Percentiles rank a stretch among this genome's conserved stretches.
These are phyloP conservation scores for Dictyostelium brefeldianum DNA, from an alignment of 78 protist species.

Conservation along the genomic window DNA sequence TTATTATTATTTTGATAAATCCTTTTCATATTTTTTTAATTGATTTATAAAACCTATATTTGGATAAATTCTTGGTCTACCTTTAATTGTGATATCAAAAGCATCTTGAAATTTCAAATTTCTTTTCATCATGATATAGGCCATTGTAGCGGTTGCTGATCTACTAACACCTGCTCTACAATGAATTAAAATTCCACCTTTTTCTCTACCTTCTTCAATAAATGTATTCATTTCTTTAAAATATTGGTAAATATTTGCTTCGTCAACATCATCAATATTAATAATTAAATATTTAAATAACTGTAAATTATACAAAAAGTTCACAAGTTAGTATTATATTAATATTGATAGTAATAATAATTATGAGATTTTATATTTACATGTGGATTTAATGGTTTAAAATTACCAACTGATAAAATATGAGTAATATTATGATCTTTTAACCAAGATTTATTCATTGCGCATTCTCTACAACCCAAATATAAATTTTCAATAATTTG, in stretches of 20 bases:
- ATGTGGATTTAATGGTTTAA: constrained; percentile 62
- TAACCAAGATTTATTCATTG: constrained; percentile 43
- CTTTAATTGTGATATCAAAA: constrained; percentile 12
- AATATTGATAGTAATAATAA: neutral
- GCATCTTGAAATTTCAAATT: constrained; percentile 39
- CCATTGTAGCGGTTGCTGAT: constrained; percentile 60
- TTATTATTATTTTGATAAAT: neutral
- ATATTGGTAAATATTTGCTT: constrained; percentile 34
- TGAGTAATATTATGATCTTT: constrained; percentile 60
- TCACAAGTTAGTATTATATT: no score
- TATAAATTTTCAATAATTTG: constrained; percentile 52
- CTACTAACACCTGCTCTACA: constrained; percentile 78
- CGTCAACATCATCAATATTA: constrained; percentile 68
- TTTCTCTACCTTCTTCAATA: constrained; percentile 62
- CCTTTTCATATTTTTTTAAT: constrained; percentile 53
- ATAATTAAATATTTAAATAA: constrained; percentile 48
- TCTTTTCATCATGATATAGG: constrained; percentile 49
- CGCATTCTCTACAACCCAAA: constrained; percentile 68
- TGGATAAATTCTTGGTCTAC: constrained; percentile 78
- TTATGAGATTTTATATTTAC: neutral
- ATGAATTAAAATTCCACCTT: constrained; percentile 60
- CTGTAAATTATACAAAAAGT: no score
- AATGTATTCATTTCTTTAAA: constrained; percentile 53
- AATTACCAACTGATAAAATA: constrained; percentile 61
- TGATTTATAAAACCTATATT: constrained; percentile 42